phyloP scores from a whole-genome alignment of 148 eudicot species.

The Nyssa sinensis region DNA sequence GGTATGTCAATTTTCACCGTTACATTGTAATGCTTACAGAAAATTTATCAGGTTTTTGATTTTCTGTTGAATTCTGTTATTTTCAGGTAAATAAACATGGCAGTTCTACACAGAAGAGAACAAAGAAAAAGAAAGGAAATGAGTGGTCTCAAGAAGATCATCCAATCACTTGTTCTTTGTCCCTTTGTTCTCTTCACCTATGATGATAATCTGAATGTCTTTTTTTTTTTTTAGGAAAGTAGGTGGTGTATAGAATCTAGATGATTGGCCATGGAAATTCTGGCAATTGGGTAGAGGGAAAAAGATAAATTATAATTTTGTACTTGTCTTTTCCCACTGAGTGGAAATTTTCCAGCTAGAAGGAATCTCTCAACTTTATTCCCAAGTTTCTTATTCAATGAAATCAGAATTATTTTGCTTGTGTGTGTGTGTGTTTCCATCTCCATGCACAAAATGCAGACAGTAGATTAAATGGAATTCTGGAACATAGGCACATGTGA shows the following conservation, averaged over 20 bases:
- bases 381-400: conserved; percentile 8
- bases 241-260: neutral
- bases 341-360: neutral
- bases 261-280: conserved; percentile 2
- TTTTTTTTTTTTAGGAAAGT: neutral
- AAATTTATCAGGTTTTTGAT: neutral
- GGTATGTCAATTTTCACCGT: conserved; percentile 43
- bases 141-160: conserved; percentile 27
- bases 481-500: too few species aligned
- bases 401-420: neutral
- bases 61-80: conserved; percentile 1
- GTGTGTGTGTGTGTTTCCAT: neutral
- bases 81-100: conserved; percentile 19
- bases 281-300: conserved; percentile 1
- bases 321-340: conserved; percentile 1
- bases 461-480: too few species aligned
- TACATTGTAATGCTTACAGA: too few species aligned
- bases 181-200: conserved; percentile 7
- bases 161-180: conserved; percentile 2
- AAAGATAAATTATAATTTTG: neutral
- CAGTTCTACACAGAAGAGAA: neutral
- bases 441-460: too few species aligned
- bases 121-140: conserved; percentile 9
- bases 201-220: neutral
- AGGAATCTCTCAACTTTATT: neutral